Base-by-base conservation (phyloP, 768 basidiomycete genomes). In the Termitomyces titanicus region DNA sequence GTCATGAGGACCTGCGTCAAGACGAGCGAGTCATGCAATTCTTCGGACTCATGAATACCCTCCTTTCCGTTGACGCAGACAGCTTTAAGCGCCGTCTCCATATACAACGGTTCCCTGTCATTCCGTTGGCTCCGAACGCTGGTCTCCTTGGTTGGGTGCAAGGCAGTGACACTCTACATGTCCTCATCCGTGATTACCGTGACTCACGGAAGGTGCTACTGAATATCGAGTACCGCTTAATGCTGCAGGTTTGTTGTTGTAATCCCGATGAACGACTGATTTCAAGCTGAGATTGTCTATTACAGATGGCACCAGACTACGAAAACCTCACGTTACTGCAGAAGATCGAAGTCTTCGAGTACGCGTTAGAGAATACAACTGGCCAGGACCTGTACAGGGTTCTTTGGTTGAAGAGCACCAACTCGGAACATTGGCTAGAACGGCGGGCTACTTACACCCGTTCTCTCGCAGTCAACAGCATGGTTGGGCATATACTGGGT, bases 21-120 rank as follows among this genome's bases (percentile, higher is more conserved):
- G 97, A 99, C 67, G 97, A 99, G 65, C 84, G 97, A 58, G 97
- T 98, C 53, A 98, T 98, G 96, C 97, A 99, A 69, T 80, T 98
- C 18, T 98, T 98, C 70, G 90, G 97, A 56, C 85, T 99, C 45
- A 90, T 98, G 63, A 99, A 99, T 71, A 96, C 93, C 0, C 74
- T 98, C 2, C 84, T 99, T 27, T 88, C 91, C 7, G 86, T 93
- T 18, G 96, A 99, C 65, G 91, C 94, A 20, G 85, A 91, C 66
- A 94, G 92, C 68, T 98, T 96, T 81, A 97, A 96, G 74, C 81
- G 97, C 34, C 92, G 94, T 61, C 78, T 99, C 43, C 93, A 94
- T 64, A 96, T 98, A 51, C 96, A 96, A 68, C 84, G 85, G 39
- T 98, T 83, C 70, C 85, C 94, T 17, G 91, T 98, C 59, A 97